These are phyloP conservation scores for Allium sativum DNA, from an alignment of 106 monocot genomes.

Conservation along the genomic window DNA sequence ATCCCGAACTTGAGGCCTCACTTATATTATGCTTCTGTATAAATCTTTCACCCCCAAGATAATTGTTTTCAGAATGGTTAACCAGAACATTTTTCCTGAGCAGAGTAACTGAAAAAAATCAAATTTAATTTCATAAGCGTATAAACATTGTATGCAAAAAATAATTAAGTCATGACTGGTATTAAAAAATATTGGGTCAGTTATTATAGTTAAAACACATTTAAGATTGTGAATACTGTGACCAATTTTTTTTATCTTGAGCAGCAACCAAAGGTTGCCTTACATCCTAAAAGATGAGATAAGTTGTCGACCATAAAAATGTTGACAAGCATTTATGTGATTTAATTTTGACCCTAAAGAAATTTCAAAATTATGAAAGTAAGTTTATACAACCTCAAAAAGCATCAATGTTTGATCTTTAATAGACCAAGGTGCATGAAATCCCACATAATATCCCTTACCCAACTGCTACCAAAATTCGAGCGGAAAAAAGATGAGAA, in stretches of 20 bases:
- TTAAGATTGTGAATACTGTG: no score
- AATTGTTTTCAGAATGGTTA: conserved; percentile 16
- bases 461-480: neutral
- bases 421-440: neutral
- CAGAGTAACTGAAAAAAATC: conserved; percentile 64
- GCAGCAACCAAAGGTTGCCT: no score
- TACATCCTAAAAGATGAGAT: no score
- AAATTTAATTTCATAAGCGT: conserved; percentile 59
- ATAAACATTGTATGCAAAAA: neutral
- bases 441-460: neutral
- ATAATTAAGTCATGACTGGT: no score
- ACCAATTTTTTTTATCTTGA: no score
- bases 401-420: neutral
- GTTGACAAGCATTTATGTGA: no score
- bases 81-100: conserved; percentile 52
- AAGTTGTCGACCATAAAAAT: no score
- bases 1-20: conserved; percentile 6
- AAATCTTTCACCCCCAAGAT: conserved; percentile 8
- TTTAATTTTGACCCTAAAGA: no score
- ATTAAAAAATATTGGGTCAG: no score
- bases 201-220: no score
- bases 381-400: neutral
- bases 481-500: neutral
- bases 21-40: conserved; percentile 7
- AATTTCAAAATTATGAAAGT: no score